Evolutionary conservation across 73 alveolate species (phyloP).

Genomic region (Stentor coeruleus): DNA sequence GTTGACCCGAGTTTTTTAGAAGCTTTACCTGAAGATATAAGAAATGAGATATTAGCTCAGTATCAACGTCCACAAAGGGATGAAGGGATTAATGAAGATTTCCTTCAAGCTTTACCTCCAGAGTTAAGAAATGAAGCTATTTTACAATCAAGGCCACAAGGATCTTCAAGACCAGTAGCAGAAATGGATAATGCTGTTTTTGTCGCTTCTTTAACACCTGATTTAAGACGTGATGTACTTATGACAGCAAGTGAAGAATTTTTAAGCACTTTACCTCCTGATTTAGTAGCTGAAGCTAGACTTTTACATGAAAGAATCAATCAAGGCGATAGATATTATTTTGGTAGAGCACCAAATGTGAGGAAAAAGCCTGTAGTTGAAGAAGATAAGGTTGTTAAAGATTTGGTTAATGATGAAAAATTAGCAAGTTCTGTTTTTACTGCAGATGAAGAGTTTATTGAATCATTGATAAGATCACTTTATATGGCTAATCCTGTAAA

Average conservation of each 20-base stretch:
- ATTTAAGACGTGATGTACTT: conserved; percentile 48
- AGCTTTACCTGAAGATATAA: conserved; percentile 45
- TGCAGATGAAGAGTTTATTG: background rate
- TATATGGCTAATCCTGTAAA: conserved; percentile 8
- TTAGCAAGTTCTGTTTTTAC: background rate
- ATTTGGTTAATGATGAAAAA: background rate
- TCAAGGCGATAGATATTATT: background rate
- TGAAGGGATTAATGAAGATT: background rate
- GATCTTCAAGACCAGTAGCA: conserved; percentile 41
- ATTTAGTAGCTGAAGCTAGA: conserved; percentile 77
- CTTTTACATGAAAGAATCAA: conserved; percentile 36
- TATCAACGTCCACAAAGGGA: background rate
- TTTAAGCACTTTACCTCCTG: conserved; percentile 64
- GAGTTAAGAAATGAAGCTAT: conserved; percentile 19
- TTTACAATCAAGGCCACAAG: background rate
- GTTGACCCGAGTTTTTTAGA: conserved; percentile 55
- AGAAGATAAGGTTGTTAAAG: background rate
- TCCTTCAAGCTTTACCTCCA: conserved; percentile 13
- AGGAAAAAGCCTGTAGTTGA: background rate
- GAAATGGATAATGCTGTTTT: conserved; percentile 59
- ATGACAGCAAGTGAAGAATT: conserved; percentile 46
- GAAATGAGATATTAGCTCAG: conserved; percentile 36
- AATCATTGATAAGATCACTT: background rate
- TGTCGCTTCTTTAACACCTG: conserved; percentile 47
- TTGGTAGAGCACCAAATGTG: background rate